Evolutionary conservation across 2,329 filamentous ascomycete genomes (phyloP).

Genomic region (Aspergillus persii): DNA sequence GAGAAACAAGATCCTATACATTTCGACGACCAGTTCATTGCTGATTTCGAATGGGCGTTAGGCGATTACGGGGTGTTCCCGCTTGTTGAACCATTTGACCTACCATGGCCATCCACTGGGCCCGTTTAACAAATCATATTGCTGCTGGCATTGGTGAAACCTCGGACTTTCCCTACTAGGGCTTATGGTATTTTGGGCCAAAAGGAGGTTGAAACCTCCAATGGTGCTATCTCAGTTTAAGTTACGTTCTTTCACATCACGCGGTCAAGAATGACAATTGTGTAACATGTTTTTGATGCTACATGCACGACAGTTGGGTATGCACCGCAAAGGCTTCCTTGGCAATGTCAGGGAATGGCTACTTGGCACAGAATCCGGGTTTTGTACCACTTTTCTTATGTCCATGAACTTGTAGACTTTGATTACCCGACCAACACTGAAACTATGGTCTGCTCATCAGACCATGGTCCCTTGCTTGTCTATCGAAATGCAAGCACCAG

Average conservation of each 20-base stretch:
- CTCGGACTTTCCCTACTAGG: too few species aligned
- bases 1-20: constrained; percentile 22
- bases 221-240: background rate
- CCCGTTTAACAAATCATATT: background rate
- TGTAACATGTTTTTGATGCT: background rate
- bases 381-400: background rate
- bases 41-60: constrained; percentile 40
- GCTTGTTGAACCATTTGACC: constrained; percentile 17
- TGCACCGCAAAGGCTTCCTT: background rate
- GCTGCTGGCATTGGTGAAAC: background rate
- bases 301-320: background rate
- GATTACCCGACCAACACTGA: too few species aligned
- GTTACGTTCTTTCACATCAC: background rate
- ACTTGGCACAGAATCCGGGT: background rate
- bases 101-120: background rate
- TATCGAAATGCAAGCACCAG: constrained; percentile 22
- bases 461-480: constrained; percentile 60
- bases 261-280: background rate
- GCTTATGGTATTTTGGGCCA: background rate
- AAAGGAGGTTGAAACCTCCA: background rate
- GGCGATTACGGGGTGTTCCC: constrained; percentile 30
- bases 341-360: background rate
- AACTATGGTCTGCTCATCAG: constrained; percentile 34
- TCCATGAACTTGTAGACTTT: too few species aligned
- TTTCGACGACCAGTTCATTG: constrained; percentile 39